Conservation (phyloP, 371 early-diverging fungal genomes). For the Rhizopus microsporus region DNA sequence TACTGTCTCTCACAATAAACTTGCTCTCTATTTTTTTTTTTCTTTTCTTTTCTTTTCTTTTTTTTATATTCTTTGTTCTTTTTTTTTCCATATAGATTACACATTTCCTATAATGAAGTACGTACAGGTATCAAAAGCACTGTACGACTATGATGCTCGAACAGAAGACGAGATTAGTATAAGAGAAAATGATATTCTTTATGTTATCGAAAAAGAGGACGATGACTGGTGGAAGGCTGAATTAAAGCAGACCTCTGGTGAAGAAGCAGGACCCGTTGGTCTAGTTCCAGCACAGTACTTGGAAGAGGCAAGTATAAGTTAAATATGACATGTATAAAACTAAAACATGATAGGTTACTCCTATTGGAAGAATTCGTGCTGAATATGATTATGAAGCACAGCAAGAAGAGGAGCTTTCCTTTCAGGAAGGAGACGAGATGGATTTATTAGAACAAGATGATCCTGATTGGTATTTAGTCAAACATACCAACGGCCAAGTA, state of each 20-base stretch:
- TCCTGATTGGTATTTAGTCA: conserved; percentile 80
- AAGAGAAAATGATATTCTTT: conserved; percentile 74
- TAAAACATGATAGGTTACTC: conserved; percentile 22
- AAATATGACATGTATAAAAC: neutral
- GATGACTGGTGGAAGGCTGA: conserved; percentile 82
- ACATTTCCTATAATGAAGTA: conserved; percentile 37
- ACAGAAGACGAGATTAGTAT: conserved; percentile 87
- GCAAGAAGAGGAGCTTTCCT: conserved; percentile 76
- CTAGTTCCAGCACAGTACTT: conserved; percentile 80
- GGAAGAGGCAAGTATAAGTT: conserved; percentile 53
- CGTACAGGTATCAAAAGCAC: conserved; percentile 46
- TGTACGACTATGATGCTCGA: conserved; percentile 78
- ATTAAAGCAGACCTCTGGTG: conserved; percentile 49
- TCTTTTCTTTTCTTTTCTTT: conserved; percentile 2
- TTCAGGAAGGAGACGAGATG: conserved; percentile 75
- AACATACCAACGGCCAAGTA: conserved; percentile 51
- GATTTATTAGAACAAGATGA: conserved; percentile 75
- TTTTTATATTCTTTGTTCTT: neutral
- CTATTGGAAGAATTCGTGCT: conserved; percentile 64
- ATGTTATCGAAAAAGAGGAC: conserved; percentile 74
- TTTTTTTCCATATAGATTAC: no score
- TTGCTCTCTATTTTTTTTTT: neutral
- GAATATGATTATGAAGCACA: conserved; percentile 80
- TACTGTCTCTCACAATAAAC: neutral
- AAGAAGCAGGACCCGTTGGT: conserved; percentile 59